Percentiles rank a stretch among this genome's conserved stretches.
These are phyloP conservation scores for Colletotrichum chrysophilum DNA, from an alignment of 2,329 filamentous ascomycete genomes.

Conservation along the genomic window DNA sequence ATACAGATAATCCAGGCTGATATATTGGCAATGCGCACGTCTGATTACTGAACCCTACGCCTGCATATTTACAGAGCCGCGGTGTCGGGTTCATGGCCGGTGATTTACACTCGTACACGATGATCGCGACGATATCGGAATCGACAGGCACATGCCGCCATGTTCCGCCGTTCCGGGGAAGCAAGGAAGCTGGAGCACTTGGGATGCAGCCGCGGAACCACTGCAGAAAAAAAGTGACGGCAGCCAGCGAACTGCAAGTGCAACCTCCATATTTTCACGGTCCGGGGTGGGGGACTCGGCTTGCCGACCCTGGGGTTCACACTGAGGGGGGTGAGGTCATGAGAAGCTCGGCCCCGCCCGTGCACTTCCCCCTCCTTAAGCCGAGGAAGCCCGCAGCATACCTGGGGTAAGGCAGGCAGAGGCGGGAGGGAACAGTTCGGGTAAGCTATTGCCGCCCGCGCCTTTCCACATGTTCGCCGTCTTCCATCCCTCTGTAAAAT, in stretches of 20 bases:
- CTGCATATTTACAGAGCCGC: neutral
- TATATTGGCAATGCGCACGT: neutral
- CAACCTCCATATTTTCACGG: slow-evolving; percentile 9
- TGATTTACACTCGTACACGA: neutral
- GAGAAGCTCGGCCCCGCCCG: slow-evolving; percentile 18
- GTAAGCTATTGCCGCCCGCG: neutral
- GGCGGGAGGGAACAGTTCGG: neutral
- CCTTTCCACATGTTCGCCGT: slow-evolving; percentile 15
- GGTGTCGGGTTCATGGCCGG: neutral
- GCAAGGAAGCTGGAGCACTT: neutral
- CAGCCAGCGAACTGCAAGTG: neutral
- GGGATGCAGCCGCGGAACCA: neutral
- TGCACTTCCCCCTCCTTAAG: slow-evolving; percentile 14
- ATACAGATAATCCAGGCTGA: neutral
- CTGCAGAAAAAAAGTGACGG: neutral
- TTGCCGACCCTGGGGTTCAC: neutral
- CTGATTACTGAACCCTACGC: neutral
- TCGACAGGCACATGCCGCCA: neutral
- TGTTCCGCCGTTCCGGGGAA: neutral
- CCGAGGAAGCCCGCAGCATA: slow-evolving; percentile 19
- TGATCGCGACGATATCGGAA: neutral
- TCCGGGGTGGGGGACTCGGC: slow-evolving; percentile 16
- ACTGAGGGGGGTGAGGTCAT: slow-evolving; percentile 8
- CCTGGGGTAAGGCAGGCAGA: slow-evolving; percentile 7
- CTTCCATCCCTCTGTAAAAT: slow-evolving; percentile 6